Conservation (phyloP, 2,329 filamentous ascomycete species). For the Arthrinium phaeospermum region DNA sequence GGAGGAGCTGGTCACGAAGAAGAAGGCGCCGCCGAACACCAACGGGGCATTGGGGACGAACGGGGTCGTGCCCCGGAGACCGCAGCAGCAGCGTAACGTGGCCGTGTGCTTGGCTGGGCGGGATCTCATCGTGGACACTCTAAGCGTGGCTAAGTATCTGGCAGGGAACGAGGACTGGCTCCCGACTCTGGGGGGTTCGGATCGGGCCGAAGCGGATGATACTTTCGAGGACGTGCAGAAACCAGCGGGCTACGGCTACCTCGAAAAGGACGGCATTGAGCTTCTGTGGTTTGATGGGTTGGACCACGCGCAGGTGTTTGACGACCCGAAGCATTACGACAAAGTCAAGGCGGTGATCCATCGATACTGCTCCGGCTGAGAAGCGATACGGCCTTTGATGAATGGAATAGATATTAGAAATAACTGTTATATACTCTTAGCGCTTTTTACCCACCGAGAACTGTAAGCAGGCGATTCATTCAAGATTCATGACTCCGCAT, state of each 20-base stretch:
- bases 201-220: constrained; percentile 22
- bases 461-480: not conserved
- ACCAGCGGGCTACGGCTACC: constrained; percentile 25
- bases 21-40: constrained; percentile 19
- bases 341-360: constrained; percentile 37
- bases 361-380: constrained; percentile 34
- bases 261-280: constrained; percentile 51
- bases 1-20: constrained; percentile 58
- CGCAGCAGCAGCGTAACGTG: constrained; percentile 40
- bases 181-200: constrained; percentile 18
- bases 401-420: too few relatives aligned
- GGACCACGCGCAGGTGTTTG: constrained; percentile 70
- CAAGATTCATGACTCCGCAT: constrained; percentile 31
- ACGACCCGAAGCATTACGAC: constrained; percentile 38
- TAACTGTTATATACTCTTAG: not conserved
- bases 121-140: constrained; percentile 70
- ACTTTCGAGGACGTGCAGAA: constrained; percentile 35
- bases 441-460: not conserved
- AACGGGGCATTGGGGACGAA: constrained; percentile 20
- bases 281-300: constrained; percentile 65
- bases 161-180: constrained; percentile 42
- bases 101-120: constrained; percentile 64
- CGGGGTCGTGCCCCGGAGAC: not conserved
- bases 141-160: constrained; percentile 63
- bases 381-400: not conserved